These are phyloP conservation scores for Fusarium xylarioides DNA, from an alignment of 2,329 filamentous ascomycete genomes.

Conservation along the genomic window DNA sequence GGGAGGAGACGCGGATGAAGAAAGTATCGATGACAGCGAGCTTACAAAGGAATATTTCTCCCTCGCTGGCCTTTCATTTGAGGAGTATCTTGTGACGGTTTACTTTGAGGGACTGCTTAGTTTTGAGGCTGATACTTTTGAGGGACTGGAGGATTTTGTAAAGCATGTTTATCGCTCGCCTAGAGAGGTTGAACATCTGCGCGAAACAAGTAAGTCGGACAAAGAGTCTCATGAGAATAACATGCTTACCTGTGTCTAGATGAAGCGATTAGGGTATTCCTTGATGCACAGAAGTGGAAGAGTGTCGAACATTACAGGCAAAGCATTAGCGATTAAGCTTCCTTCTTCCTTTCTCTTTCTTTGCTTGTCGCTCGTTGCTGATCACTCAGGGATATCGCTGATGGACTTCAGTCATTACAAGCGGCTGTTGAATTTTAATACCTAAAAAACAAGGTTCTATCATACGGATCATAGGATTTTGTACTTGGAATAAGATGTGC, in stretches of 20 bases:
- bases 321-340: not conserved
- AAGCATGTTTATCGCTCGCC: not conserved
- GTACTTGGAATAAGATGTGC: no score
- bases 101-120: not conserved
- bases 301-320: not conserved
- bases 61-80: not conserved
- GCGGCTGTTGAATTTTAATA: no score
- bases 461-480: no score
- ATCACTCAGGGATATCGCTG: no score
- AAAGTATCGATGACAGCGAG: not conserved
- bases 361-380: no score
- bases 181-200: not conserved
- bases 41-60: not conserved
- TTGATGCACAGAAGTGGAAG: not conserved
- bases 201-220: not conserved
- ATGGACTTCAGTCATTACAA: no score
- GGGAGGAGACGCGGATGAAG: not conserved
- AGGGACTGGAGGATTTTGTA: not conserved
- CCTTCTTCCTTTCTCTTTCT: not conserved
- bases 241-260: not conserved
- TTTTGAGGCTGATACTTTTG: not conserved
- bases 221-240: rapidly evolving
- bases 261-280: not conserved
- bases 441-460: no score
- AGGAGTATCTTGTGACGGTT: not conserved